Conservation (phyloP, 768 basidiomycete species). For the Mycena amicta region DNA sequence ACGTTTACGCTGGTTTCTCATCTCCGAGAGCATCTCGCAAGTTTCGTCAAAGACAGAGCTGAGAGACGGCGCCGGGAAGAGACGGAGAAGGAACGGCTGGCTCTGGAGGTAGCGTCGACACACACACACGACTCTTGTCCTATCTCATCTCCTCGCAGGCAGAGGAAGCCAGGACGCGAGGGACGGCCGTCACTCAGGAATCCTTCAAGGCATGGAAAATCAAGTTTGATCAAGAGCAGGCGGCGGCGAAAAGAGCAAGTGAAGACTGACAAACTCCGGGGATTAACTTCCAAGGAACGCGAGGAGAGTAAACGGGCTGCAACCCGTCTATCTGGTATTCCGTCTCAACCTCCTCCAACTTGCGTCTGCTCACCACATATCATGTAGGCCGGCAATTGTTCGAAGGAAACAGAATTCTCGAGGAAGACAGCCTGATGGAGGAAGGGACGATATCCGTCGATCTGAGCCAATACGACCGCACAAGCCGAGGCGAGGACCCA, state of each 20-base stretch:
- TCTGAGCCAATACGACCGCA: conserved; percentile 84
- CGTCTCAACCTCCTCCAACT: conserved; percentile 2
- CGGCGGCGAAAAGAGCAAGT: conserved; percentile 50
- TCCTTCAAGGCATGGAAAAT: conserved; percentile 82
- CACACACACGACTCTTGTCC: not conserved
- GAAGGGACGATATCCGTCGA: conserved; percentile 89
- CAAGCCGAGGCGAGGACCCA: conserved; percentile 61
- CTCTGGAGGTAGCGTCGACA: conserved; percentile 63
- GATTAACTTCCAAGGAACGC: conserved; percentile 29
- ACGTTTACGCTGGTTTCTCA: conserved; percentile 91
- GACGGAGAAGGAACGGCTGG: conserved; percentile 70
- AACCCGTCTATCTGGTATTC: conserved; percentile 75
- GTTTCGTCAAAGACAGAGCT: conserved; percentile 60
- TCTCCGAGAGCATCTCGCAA: conserved; percentile 75
- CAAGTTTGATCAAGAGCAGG: conserved; percentile 74
- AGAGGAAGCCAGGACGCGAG: conserved; percentile 83
- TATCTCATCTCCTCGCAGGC: conserved; percentile 50
- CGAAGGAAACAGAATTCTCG: conserved; percentile 76
- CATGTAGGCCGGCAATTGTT: conserved; percentile 88
- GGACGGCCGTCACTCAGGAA: conserved; percentile 87
- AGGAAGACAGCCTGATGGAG: conserved; percentile 81
- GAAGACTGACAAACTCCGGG: conserved; percentile 69
- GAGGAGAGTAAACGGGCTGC: conserved; percentile 43
- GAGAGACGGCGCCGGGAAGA: conserved; percentile 62
- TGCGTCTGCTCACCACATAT: conserved; percentile 6